Base-by-base conservation (phyloP, 1,139 yeast genomes). In the Meyerozyma guilliermondii region DNA sequence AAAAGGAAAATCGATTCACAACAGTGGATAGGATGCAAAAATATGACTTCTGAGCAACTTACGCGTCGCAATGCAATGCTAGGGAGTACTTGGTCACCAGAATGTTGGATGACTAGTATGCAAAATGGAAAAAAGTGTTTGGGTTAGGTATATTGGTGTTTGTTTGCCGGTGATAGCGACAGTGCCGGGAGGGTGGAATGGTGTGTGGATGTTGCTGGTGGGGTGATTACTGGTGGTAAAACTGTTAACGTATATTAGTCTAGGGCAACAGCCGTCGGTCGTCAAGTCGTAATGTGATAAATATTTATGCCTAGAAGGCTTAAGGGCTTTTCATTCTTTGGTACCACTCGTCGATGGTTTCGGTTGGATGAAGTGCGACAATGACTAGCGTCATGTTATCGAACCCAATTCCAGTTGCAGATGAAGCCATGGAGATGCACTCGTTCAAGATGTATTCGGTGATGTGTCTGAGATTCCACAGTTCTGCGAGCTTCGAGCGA, bases 381-480 rank as follows among this genome's bases (percentile, higher is more conserved):
- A 84, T 75, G 7, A 83, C 72, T 24, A 83, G 65, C 1, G 91
- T 83, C 92, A 84, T 84, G 55, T 85, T 85, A 58, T 85, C 94
- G 54, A 83, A 84, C 1, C 94, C 94, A 28, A 83, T 76, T 3
- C 92, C 92, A 0, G 92, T 85, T 37, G 77, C 71, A 39, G 82
- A 81, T 48, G 82, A 79, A 3, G 92, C 91, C 76, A 80, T 78
- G n/a, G 79, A 72, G 40, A 85, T 73, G 47, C 88, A 81, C 49
- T 79, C 82, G 51, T 83, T 85, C 39, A 84, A 60, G 3, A 83
- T 62, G 47, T 72, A 73, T 45, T 81, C 83, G 26, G 76, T 71
- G 36, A 83, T 80, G 42, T 76, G 78, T 39, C 79, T 78, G 28
- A 84, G 62, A 47, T 69, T 74, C 66, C 81, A 71, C 2, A 84